phyloP scores from a whole-genome alignment of 306 rosid genomes.

The Lathyrus oleraceus region DNA sequence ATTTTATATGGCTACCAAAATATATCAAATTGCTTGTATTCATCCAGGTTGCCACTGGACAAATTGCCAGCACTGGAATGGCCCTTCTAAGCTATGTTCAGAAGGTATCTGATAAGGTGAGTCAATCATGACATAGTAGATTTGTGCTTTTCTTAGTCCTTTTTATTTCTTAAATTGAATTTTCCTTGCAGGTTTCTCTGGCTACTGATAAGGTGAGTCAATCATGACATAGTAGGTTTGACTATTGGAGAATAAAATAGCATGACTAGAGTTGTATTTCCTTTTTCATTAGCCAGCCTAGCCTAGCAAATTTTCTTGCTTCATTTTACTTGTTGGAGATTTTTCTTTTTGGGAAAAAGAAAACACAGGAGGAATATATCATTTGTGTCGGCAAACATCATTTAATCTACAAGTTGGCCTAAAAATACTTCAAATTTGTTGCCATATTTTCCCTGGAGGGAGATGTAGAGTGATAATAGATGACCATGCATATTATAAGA shows the following conservation, averaged over 20 bases:
- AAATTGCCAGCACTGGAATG: constrained; percentile 95
- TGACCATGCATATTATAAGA: constrained; percentile 42
- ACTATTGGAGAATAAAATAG: constrained; percentile 84
- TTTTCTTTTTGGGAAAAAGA: constrained; percentile 28
- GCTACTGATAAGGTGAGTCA: too few species aligned
- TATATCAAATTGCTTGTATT: constrained; percentile 18
- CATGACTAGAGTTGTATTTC: constrained; percentile 31
- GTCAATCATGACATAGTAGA: constrained; percentile 23
- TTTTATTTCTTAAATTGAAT: background rate
- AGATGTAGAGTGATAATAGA: constrained; percentile 49
- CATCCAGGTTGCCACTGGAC: constrained; percentile 91
- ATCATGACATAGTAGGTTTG: too few species aligned
- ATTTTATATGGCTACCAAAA: background rate
- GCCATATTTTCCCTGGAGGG: constrained; percentile 45
- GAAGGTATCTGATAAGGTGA: constrained; percentile 93
- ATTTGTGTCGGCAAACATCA: constrained; percentile 43
- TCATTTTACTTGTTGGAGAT: constrained; percentile 32
- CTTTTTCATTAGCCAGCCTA: constrained; percentile 35
- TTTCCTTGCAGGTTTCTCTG: constrained; percentile 70
- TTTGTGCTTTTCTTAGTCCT: constrained; percentile 18
- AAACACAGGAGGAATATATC: constrained; percentile 41
- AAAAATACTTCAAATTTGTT: constrained; percentile 29
- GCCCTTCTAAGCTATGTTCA: constrained; percentile 94
- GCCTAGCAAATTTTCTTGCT: constrained; percentile 38
- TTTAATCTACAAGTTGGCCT: constrained; percentile 35